A percentile compares a stretch with the other conserved stretches of the same genome.
Evolutionary conservation across 257 asterid genomes (phyloP).

Genomic region (Penstemon barbatus): DNA sequence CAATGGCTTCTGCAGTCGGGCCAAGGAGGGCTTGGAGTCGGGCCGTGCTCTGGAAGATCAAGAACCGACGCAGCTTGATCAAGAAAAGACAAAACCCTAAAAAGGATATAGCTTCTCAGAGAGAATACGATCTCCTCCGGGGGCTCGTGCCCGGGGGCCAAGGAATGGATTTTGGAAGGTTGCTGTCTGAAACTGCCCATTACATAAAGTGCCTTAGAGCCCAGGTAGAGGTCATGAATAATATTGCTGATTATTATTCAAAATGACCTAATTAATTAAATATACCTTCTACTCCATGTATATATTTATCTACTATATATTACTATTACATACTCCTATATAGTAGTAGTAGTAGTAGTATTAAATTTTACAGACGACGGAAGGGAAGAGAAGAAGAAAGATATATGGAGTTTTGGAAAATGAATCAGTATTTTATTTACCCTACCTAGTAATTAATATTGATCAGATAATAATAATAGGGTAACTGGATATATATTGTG

Average conservation of each 20-base stretch:
- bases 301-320: background rate
- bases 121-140: conserved; percentile 44
- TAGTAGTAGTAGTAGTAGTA: background rate
- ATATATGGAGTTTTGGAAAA: too few species aligned
- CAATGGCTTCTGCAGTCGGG: conserved; percentile 76
- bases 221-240: conserved; percentile 78
- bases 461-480: background rate
- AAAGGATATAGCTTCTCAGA: conserved; percentile 16
- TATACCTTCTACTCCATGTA: background rate
- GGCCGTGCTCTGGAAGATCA: conserved; percentile 51
- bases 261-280: conserved; percentile 17
- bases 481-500: background rate
- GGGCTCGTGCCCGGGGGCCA: conserved; percentile 68
- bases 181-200: conserved; percentile 72
- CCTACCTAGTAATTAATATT: background rate
- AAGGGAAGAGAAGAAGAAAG: background rate
- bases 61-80: conserved; percentile 13
- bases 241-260: conserved; percentile 46
- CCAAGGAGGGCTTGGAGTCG: conserved; percentile 66
- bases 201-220: conserved; percentile 67
- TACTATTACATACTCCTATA: too few species aligned
- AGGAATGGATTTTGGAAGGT: conserved; percentile 47
- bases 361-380: background rate
- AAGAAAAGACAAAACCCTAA: conserved; percentile 39
- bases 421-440: background rate